phyloP scores from a whole-genome alignment of 1,284 basidiomycete species.

The Stygiomarasmius scandens region DNA sequence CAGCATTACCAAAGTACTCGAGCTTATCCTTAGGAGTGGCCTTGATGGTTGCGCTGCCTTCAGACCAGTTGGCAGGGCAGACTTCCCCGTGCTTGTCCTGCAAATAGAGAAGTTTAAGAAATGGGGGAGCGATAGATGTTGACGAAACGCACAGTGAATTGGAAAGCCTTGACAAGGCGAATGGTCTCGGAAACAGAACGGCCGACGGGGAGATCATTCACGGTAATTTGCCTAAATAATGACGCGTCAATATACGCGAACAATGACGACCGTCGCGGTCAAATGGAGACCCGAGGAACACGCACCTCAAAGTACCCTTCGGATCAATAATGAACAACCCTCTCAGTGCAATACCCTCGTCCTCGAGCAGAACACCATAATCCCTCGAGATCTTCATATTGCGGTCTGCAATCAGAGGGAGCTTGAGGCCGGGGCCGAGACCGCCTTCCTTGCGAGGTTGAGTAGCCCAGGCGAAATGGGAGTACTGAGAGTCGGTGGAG shows the following conservation, averaged over 20 bases:
- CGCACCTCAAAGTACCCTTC: conserved; percentile 74
- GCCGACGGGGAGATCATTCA: conserved; percentile 90
- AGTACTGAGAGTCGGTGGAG: conserved; percentile 88
- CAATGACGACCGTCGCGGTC: conserved; percentile 5
- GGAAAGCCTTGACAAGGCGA: conserved; percentile 89
- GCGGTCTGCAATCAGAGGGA: conserved; percentile 77
- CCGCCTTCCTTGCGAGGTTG: conserved; percentile 83
- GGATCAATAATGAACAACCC: conserved; percentile 91
- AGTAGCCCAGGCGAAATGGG: conserved; percentile 86
- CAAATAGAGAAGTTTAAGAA: conserved; percentile 7
- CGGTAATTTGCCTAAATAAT: conserved; percentile 68
- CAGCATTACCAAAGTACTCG: conserved; percentile 66
- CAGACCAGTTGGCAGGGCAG: conserved; percentile 87
- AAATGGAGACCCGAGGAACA: not conserved
- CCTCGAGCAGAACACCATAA: conserved; percentile 86
- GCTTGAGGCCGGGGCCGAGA: conserved; percentile 82
- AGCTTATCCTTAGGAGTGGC: conserved; percentile 70
- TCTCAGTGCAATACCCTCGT: conserved; percentile 83
- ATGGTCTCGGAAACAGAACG: conserved; percentile 90
- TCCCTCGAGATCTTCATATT: conserved; percentile 71
- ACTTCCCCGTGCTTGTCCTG: conserved; percentile 88
- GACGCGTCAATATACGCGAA: not conserved
- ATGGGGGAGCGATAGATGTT: not conserved
- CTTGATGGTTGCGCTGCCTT: conserved; percentile 78
- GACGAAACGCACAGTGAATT: conserved; percentile 66